Percentiles rank a stretch among this genome's conserved stretches.
Evolutionary conservation across 2,329 filamentous ascomycete genomes (phyloP).

Genomic region (Furcasterigmium furcatum): DNA sequence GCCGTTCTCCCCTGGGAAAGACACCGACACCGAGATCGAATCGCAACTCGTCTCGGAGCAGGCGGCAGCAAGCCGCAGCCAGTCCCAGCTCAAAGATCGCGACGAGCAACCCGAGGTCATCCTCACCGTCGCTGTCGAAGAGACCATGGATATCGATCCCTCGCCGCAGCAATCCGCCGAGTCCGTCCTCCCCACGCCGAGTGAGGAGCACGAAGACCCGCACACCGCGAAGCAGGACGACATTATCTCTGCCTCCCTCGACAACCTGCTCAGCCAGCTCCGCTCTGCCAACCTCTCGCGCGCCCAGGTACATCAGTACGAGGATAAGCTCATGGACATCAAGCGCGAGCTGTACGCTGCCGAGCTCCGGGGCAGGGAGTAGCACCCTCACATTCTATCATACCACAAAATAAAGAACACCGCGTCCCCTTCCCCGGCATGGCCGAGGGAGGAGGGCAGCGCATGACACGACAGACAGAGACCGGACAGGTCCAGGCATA

Average conservation of each 20-base stretch:
- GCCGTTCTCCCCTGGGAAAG: conserved; percentile 4
- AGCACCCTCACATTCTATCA: no score
- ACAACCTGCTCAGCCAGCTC: conserved; percentile 56
- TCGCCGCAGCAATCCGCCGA: not conserved
- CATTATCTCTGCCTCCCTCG: conserved; percentile 50
- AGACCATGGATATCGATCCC: conserved; percentile 15
- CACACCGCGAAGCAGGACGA: conserved; percentile 14
- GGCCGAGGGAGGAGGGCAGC: no score
- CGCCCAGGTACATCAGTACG: conserved; percentile 66
- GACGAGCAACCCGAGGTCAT: conserved; percentile 7
- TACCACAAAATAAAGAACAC: not conserved
- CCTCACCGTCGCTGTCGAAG: conserved; percentile 9
- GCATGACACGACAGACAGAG: no score
- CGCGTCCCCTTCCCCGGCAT: not conserved
- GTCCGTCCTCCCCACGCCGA: not conserved
- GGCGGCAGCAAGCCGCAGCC: conserved; percentile 31
- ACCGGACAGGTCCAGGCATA: no score
- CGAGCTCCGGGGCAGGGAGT: conserved; percentile 51
- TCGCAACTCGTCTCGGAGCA: conserved; percentile 38
- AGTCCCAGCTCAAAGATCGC: conserved; percentile 19
- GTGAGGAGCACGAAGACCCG: not conserved
- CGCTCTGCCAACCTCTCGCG: conserved; percentile 57
- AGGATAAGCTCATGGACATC: conserved; percentile 77
- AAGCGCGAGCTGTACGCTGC: conserved; percentile 72
- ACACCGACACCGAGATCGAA: conserved; percentile 37